Conservation (phyloP, 495 filamentous ascomycete species). For the Elaphomyces granulatus region DNA sequence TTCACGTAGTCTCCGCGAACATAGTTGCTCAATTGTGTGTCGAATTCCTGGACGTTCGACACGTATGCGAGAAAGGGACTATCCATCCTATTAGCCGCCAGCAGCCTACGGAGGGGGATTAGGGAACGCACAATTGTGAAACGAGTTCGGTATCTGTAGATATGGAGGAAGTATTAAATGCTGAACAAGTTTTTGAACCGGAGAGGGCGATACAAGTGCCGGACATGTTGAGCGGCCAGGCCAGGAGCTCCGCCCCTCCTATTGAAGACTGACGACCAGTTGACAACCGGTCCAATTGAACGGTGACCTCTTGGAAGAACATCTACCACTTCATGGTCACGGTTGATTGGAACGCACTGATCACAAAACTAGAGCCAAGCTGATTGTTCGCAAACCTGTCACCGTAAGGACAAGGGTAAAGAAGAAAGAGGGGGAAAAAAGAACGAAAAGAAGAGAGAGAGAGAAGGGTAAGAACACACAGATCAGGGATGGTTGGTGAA, state of each 20-base stretch:
- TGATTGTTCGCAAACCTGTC: constrained; percentile 1
- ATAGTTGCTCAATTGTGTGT: constrained; percentile 57
- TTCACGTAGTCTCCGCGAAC: constrained; percentile 59
- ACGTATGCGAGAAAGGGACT: constrained; percentile 85
- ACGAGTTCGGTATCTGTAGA: constrained; percentile 53
- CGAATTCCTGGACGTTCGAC: constrained; percentile 61
- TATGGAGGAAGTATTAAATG: constrained; percentile 70
- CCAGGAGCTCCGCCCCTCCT: background rate
- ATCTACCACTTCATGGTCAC: background rate
- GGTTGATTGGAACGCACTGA: background rate
- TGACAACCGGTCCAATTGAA: background rate
- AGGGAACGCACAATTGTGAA: constrained; percentile 58
- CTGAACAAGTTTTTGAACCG: constrained; percentile 66
- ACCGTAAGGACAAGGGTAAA: constrained; percentile 5
- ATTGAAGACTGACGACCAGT: background rate
- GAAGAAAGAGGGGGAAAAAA: constrained; percentile 3
- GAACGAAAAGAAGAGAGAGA: constrained; percentile 4
- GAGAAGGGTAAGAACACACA: constrained; percentile 1
- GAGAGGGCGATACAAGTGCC: constrained; percentile 67
- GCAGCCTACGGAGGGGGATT: constrained; percentile 1
- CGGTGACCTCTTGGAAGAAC: background rate
- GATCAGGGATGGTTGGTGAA: no score
- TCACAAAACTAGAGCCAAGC: background rate
- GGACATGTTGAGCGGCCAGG: constrained; percentile 20
- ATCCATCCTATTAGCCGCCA: constrained; percentile 15